Evolutionary conservation across 1,139 yeast genomes (phyloP).

Genomic region (Debaryomyces psychrophilus): DNA sequence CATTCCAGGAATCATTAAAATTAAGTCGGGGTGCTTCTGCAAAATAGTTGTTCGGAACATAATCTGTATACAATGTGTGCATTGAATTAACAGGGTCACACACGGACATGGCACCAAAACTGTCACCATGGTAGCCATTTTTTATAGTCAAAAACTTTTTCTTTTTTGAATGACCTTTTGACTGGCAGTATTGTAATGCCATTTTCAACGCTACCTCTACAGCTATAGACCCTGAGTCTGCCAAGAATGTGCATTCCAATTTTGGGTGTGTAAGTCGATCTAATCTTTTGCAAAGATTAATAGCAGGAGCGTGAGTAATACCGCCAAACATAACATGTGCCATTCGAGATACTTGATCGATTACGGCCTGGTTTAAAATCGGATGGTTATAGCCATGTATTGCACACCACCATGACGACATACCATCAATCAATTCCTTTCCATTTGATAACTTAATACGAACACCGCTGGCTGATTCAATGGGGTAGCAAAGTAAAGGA

Average conservation of each 20-base stretch:
- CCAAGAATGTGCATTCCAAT: slow-evolving; percentile 28
- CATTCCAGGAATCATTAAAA: slow-evolving; percentile 22
- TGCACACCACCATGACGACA: slow-evolving; percentile 40
- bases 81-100: slow-evolving; percentile 30
- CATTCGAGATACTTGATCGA: slow-evolving; percentile 22
- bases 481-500: slow-evolving; percentile 29
- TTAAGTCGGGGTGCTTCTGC: slow-evolving; percentile 23
- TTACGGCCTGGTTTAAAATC: slow-evolving; percentile 27
- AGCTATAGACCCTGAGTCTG: slow-evolving; percentile 21
- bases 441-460: slow-evolving; percentile 21
- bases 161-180: slow-evolving; percentile 15
- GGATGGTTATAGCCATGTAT: slow-evolving; percentile 33
- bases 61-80: slow-evolving; percentile 29
- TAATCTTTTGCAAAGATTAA: slow-evolving; percentile 21
- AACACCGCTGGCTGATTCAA: slow-evolving; percentile 26
- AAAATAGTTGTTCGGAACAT: slow-evolving; percentile 27
- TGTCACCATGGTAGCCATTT: slow-evolving; percentile 30
- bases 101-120: slow-evolving; percentile 31
- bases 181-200: slow-evolving; percentile 18
- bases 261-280: slow-evolving; percentile 22
- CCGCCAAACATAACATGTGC: slow-evolving; percentile 39
- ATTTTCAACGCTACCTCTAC: slow-evolving; percentile 16
- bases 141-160: slow-evolving; percentile 24
- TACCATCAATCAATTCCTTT: slow-evolving; percentile 26
- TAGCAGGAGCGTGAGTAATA: slow-evolving; percentile 31